Evolutionary conservation across 768 basidiomycete genomes (phyloP).

Genomic region (Phanerochaete carnosa): DNA sequence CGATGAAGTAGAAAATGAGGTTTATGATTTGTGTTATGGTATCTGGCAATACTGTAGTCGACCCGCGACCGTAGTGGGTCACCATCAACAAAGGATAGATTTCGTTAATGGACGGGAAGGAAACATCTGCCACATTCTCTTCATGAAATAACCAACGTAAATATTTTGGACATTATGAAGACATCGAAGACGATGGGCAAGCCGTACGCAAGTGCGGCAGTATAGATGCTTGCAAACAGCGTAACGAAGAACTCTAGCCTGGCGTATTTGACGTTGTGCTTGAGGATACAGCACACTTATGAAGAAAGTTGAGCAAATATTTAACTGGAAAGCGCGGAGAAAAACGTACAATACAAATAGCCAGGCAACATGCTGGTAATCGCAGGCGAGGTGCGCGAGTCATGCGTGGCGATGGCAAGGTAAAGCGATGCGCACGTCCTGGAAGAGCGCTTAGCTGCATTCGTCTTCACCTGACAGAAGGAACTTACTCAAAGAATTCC

Average conservation of each 20-base stretch:
- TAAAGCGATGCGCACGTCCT: not conserved
- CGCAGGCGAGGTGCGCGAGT: not conserved
- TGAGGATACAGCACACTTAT: not conserved
- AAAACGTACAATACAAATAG: slow-evolving; percentile 1
- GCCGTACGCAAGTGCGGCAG: not conserved
- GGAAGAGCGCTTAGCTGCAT: not conserved
- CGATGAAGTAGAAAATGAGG: too few relatives aligned
- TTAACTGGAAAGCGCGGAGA: not conserved
- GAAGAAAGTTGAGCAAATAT: not conserved
- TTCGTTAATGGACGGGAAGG: not conserved
- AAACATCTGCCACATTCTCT: not conserved
- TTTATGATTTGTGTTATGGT: too few relatives aligned
- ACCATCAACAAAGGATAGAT: not conserved
- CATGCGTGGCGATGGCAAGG: slow-evolving; percentile 1
- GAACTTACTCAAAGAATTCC: slow-evolving; percentile 4
- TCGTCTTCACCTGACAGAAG: too few relatives aligned
- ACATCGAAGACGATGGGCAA: slow-evolving; percentile 3
- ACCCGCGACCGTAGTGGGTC: not conserved
- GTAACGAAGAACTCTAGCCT: not conserved
- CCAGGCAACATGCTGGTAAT: slow-evolving; percentile 1
- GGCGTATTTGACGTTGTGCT: not conserved
- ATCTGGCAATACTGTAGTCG: not conserved
- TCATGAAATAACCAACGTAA: not conserved
- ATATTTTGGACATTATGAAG: slow-evolving; percentile 2
- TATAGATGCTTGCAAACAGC: not conserved